A percentile compares a stretch with the other conserved stretches of the same genome.
These are phyloP conservation scores for Tricholoma flavovirens DNA, from an alignment of 768 basidiomycete species.

Conservation along the genomic window DNA sequence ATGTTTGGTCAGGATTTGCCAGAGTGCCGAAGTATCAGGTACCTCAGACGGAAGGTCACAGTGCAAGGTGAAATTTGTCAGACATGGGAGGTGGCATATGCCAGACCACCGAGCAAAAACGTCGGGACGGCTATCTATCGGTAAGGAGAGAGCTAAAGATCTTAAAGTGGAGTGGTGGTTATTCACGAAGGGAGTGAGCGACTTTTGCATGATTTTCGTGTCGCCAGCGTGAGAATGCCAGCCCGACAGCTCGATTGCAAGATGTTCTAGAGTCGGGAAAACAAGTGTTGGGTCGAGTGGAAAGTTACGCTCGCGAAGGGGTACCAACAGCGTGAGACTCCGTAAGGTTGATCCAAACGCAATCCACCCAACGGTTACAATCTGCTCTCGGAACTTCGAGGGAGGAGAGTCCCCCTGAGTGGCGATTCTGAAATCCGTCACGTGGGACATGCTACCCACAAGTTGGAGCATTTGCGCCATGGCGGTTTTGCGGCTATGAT, in stretches of 20 bases:
- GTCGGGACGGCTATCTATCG: not conserved
- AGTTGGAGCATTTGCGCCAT: not conserved
- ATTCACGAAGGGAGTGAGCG: not conserved
- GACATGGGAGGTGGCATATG: not conserved
- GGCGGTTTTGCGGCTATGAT: not conserved
- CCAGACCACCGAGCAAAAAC: not conserved
- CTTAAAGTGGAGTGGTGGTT: constrained; percentile 1
- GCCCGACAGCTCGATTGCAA: not conserved
- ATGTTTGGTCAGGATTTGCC: not conserved
- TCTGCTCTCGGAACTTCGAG: not conserved
- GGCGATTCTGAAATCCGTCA: not conserved
- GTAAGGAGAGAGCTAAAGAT: not conserved
- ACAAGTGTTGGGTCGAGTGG: not conserved
- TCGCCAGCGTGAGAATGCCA: not conserved
- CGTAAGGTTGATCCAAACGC: constrained; percentile 11
- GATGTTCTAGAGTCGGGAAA: not conserved
- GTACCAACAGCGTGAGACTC: constrained; percentile 12
- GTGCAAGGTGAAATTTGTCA: not conserved
- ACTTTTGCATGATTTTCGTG: not conserved
- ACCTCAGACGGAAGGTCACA: not conserved
- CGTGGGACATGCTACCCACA: not conserved
- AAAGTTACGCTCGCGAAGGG: not conserved
- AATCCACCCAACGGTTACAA: constrained; percentile 16
- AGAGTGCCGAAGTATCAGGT: not conserved
- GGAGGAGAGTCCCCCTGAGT: not conserved